Percentiles rank a stretch among this genome's conserved stretches.
Conservation (phyloP, 495 filamentous ascomycete species). For the Parathielavia hyrcaniae region DNA sequence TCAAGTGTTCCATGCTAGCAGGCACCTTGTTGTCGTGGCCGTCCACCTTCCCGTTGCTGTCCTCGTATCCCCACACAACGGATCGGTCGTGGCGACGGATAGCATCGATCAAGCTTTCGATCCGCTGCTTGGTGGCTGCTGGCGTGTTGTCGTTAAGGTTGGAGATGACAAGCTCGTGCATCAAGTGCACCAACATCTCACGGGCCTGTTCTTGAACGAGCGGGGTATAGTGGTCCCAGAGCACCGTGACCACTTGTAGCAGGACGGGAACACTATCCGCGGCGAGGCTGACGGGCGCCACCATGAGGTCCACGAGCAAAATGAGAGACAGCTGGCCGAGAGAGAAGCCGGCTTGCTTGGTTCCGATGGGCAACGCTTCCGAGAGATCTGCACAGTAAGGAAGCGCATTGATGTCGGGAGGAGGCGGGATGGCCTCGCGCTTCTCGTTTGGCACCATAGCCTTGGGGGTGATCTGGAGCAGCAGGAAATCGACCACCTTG, state of each 20-base stretch:
- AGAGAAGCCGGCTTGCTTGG: slow-evolving; percentile 86
- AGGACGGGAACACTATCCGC: slow-evolving; percentile 74
- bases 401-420: slow-evolving; percentile 64
- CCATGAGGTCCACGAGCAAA: slow-evolving; percentile 91
- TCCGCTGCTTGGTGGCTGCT: slow-evolving; percentile 58
- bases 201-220: slow-evolving; percentile 93
- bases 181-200: slow-evolving; percentile 96
- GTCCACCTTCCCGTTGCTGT: slow-evolving; percentile 71
- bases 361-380: slow-evolving; percentile 73
- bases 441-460: slow-evolving; percentile 84
- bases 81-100: slow-evolving; percentile 78
- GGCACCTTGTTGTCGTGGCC: slow-evolving; percentile 76
- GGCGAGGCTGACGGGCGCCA: slow-evolving; percentile 75
- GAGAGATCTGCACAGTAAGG: slow-evolving; percentile 86
- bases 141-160: slow-evolving; percentile 71
- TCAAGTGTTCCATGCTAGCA: slow-evolving; percentile 74
- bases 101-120: slow-evolving; percentile 85
- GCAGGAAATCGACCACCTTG: slow-evolving; percentile 88
- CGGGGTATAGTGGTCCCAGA: slow-evolving; percentile 96
- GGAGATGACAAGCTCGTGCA: slow-evolving; percentile 92
- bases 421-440: slow-evolving; percentile 61
- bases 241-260: slow-evolving; percentile 82
- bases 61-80: slow-evolving; percentile 91
- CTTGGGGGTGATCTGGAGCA: slow-evolving; percentile 81
- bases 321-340: slow-evolving; percentile 90